These are phyloP conservation scores for Aquilaria malaccensis DNA, from an alignment of 345 rosid genomes.

Conservation along the genomic window DNA sequence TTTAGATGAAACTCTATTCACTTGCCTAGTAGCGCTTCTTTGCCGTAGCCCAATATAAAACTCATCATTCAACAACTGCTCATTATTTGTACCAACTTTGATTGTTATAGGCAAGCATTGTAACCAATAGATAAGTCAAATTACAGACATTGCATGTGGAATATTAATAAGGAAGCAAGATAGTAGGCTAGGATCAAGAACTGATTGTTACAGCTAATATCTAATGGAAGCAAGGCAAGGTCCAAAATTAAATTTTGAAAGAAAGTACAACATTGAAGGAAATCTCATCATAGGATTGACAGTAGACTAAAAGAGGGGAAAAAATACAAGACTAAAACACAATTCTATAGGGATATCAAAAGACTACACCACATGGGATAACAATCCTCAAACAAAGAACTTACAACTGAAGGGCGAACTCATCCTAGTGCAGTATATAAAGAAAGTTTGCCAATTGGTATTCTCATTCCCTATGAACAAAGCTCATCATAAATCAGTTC, in stretches of 20 bases:
- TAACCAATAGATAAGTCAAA: background rate
- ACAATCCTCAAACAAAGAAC: slow-evolving; percentile 19
- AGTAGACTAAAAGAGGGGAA: no score
- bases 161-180: background rate
- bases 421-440: slow-evolving; percentile 94
- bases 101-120: slow-evolving; percentile 91
- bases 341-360: no score
- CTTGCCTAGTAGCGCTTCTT: slow-evolving; percentile 96
- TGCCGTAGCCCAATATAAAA: slow-evolving; percentile 93
- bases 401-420: slow-evolving; percentile 95
- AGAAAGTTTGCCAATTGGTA: slow-evolving; percentile 95
- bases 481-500: background rate
- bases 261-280: background rate
- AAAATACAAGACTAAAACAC: no score
- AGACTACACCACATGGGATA: slow-evolving; percentile 15
- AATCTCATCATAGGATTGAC: background rate
- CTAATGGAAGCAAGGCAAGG: no score
- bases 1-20: slow-evolving; percentile 11
- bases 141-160: background rate
- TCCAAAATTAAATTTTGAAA: background rate
- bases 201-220: no score
- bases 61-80: slow-evolving; percentile 78
- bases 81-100: slow-evolving; percentile 98
- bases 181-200: background rate
- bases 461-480: slow-evolving; percentile 79